Evolutionary conservation across 2,329 filamentous ascomycete species (phyloP).

Genomic region (Ceratocystis smalleyi): DNA sequence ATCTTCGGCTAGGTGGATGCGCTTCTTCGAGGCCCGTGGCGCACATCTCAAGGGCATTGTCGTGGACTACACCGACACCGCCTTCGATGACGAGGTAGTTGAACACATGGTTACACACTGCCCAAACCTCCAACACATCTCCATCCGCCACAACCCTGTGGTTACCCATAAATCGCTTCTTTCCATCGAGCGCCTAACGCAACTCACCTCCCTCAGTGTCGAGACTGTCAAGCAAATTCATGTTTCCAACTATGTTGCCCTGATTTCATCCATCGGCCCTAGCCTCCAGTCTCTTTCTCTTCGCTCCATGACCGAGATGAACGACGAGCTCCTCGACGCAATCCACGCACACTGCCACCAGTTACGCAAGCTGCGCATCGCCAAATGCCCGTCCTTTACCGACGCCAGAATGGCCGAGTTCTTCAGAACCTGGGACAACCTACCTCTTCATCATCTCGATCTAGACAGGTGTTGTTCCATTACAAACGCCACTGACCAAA

Average conservation of each 20-base stretch:
- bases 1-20: slow-evolving; percentile 58
- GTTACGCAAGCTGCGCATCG: slow-evolving; percentile 65
- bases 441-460: slow-evolving; percentile 53
- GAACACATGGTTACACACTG: slow-evolving; percentile 47
- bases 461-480: slow-evolving; percentile 63
- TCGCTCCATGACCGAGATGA: slow-evolving; percentile 47
- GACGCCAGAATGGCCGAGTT: slow-evolving; percentile 58
- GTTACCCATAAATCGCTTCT: slow-evolving; percentile 50
- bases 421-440: slow-evolving; percentile 64
- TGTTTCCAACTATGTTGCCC: slow-evolving; percentile 40
- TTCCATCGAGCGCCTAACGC: slow-evolving; percentile 44
- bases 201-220: slow-evolving; percentile 61
- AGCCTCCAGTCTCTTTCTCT: slow-evolving; percentile 65
- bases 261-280: slow-evolving; percentile 47
- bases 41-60: slow-evolving; percentile 50
- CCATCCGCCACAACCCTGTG: slow-evolving; percentile 66
- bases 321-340: slow-evolving; percentile 53
- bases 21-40: slow-evolving; percentile 52
- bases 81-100: slow-evolving; percentile 60
- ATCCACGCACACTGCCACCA: slow-evolving; percentile 55
- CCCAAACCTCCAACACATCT: slow-evolving; percentile 55
- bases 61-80: slow-evolving; percentile 69
- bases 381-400: slow-evolving; percentile 58
- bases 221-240: slow-evolving; percentile 44
- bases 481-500: slow-evolving; percentile 33